Conservation (phyloP, 495 filamentous ascomycete genomes). For the Aspergillus kassunensis region DNA sequence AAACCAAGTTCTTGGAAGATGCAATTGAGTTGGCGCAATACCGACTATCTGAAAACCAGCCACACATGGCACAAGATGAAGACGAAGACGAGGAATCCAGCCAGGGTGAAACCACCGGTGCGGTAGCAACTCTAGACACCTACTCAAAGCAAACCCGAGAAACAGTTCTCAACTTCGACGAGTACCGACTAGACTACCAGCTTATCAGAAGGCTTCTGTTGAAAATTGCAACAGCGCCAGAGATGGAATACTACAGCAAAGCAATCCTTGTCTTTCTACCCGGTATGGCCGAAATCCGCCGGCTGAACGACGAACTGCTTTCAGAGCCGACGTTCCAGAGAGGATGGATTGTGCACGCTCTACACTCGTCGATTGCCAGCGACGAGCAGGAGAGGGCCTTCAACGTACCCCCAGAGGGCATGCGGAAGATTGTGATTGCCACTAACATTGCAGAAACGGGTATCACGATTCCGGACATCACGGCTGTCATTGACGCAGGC, state of each 20-base stretch:
- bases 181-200: conserved; percentile 81
- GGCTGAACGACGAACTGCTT: conserved; percentile 75
- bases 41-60: conserved; percentile 51
- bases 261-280: conserved; percentile 93
- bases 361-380: conserved; percentile 93
- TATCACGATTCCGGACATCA: conserved; percentile 95
- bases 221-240: conserved; percentile 62
- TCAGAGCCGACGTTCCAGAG: conserved; percentile 64
- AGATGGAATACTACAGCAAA: conserved; percentile 69
- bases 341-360: conserved; percentile 74
- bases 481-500: conserved; percentile 89
- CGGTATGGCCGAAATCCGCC: conserved; percentile 88
- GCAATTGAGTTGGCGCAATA: conserved; percentile 79
- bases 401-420: conserved; percentile 71
- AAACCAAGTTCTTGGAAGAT: conserved; percentile 85
- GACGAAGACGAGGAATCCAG: conserved; percentile 45
- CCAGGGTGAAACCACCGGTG: conserved; percentile 33
- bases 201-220: conserved; percentile 72
- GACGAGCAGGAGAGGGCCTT: conserved; percentile 95
- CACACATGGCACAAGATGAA: conserved; percentile 38
- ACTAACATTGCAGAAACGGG: conserved; percentile 96
- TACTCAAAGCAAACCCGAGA: conserved; percentile 73
- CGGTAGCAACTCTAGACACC: conserved; percentile 49
- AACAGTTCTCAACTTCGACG: conserved; percentile 71
- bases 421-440: conserved; percentile 86